A percentile compares a stretch with the other conserved stretches of the same genome.
Evolutionary conservation across 148 eudicot genomes (phyloP).

Genomic region (Fallopia convolvulus): DNA sequence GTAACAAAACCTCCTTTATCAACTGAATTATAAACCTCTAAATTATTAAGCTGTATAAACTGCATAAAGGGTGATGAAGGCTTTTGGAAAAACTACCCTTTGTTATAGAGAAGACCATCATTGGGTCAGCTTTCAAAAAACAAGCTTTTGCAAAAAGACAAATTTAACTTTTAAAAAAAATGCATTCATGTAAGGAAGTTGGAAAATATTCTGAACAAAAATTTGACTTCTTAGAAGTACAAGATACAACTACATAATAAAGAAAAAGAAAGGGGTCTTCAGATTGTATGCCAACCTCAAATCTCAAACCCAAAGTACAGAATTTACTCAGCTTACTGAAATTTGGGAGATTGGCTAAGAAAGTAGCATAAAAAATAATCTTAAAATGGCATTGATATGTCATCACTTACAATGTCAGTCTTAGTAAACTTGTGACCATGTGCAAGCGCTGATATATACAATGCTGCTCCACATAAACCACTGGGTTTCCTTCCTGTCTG

Average conservation of each 20-base stretch:
- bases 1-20: too few relatives aligned
- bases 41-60: background rate
- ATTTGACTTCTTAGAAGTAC: background rate
- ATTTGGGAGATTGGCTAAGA: too few relatives aligned
- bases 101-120: background rate
- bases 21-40: too few relatives aligned
- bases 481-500: conserved; percentile 98
- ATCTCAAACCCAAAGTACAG: background rate
- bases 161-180: too few relatives aligned
- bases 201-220: background rate
- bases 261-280: background rate
- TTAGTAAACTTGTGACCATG: conserved; percentile 64
- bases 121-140: too few relatives aligned
- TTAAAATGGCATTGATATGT: background rate
- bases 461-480: conserved; percentile 88
- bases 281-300: background rate
- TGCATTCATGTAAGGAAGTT: too few relatives aligned
- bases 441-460: conserved; percentile 75
- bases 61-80: background rate
- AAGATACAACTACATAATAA: background rate
- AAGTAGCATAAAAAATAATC: background rate
- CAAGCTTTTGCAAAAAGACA: too few relatives aligned
- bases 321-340: too few relatives aligned
- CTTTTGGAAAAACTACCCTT: background rate
- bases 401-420: conserved; percentile 55